A percentile compares a stretch with the other conserved stretches of the same genome.
phyloP scores from a whole-genome alignment of 441 rosid genomes.

The Euphorbia celastroides region DNA sequence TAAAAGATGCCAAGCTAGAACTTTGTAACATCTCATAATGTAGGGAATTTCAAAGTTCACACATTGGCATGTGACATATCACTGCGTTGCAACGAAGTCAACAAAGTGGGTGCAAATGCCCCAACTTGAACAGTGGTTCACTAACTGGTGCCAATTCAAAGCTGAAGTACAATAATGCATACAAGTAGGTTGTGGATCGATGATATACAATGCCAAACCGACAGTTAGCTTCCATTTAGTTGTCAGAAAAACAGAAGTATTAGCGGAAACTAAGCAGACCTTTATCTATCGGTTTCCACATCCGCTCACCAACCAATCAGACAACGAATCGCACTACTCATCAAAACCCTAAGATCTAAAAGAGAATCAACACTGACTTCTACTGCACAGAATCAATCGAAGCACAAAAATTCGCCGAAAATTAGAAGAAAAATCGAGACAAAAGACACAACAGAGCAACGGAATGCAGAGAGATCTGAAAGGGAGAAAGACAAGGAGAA shows the following conservation, averaged over 20 bases:
- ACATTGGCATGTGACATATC: not conserved
- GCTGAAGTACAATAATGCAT: not conserved
- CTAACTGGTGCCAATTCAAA: not conserved
- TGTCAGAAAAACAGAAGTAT: not conserved
- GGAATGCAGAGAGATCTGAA: not conserved
- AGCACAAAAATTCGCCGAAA: not conserved
- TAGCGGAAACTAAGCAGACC: not conserved
- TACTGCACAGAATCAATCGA: not conserved
- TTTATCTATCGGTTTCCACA: not conserved
- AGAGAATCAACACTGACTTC: not conserved
- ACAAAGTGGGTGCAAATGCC: not conserved
- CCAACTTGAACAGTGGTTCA: not conserved
- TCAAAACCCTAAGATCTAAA: slow-evolving; percentile 9
- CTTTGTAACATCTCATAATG: not conserved
- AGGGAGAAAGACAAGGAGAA: not conserved
- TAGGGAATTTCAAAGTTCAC: not conserved
- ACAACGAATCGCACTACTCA: not conserved
- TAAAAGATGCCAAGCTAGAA: not conserved
- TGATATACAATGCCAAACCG: not conserved
- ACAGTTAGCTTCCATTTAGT: not conserved
- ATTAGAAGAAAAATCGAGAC: not conserved
- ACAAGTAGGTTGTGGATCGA: not conserved
- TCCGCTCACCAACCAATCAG: slow-evolving; percentile 14
- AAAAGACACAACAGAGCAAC: not conserved
- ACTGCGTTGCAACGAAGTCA: not conserved